Conservation (phyloP, 2,329 filamentous ascomycete genomes). For the Trichoderma hamatum region DNA sequence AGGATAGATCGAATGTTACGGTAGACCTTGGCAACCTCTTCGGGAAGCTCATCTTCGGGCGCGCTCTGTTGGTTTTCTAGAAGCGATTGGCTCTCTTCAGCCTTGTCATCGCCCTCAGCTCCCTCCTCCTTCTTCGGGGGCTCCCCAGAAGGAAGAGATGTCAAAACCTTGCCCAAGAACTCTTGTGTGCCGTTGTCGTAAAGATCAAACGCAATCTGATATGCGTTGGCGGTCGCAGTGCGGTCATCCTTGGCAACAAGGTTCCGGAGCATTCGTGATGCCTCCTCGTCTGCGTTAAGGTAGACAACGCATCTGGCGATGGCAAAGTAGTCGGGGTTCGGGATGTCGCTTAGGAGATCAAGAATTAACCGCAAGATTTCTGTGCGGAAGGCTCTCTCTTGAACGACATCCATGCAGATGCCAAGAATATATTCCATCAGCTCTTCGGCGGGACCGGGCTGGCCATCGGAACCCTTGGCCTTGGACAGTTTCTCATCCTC, state of each 20-base stretch:
- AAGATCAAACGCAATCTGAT: constrained; percentile 96
- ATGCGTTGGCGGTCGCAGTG: constrained; percentile 81
- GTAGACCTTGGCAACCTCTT: constrained; percentile 60
- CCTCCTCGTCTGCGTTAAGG: constrained; percentile 87
- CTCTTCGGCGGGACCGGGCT: constrained; percentile 73
- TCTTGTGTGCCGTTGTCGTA: constrained; percentile 99
- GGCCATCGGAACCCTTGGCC: constrained; percentile 53
- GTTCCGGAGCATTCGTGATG: constrained; percentile 80
- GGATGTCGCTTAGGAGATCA: constrained; percentile 91
- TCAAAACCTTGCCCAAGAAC: constrained; percentile 87
- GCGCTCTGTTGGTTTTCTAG: constrained; percentile 55
- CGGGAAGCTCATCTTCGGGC: constrained; percentile 57
- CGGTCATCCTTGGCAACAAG: constrained; percentile 79
- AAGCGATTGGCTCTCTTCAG: constrained; percentile 53
- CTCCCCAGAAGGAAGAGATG: constrained; percentile 68
- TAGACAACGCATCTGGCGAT: constrained; percentile 98
- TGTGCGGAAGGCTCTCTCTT: constrained; percentile 82
- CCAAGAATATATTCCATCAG: constrained; percentile 95
- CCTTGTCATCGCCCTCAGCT: constrained; percentile 49
- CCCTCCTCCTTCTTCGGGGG: constrained; percentile 42
- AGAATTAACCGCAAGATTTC: constrained; percentile 89
- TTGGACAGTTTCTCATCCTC: constrained; percentile 77
- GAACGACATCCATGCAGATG: constrained; percentile 97
- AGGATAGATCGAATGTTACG: constrained; percentile 70
- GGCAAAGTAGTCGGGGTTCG: constrained; percentile 93